A percentile compares a stretch with the other conserved stretches of the same genome.
phyloP scores from a whole-genome alignment of 169 alveolate species.

The Cytauxzoon felis region DNA sequence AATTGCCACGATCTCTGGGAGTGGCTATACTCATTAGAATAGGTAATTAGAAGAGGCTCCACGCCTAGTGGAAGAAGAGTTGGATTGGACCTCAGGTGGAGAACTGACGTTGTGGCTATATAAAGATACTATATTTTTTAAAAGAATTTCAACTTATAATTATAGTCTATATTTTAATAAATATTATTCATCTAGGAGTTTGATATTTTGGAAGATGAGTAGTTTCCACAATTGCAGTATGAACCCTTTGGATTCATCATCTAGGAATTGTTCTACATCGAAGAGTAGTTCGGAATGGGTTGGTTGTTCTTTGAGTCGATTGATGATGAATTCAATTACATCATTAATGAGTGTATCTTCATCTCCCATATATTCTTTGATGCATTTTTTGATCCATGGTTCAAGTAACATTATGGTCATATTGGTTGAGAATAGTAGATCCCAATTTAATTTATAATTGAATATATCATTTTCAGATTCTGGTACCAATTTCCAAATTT shows the following conservation, averaged over 20 bases:
- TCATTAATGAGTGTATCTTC: constrained; percentile 72
- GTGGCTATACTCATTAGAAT: no score
- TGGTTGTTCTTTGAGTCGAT: constrained; percentile 68
- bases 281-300: constrained; percentile 67
- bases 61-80: no score
- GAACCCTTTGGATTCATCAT: constrained; percentile 76
- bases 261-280: constrained; percentile 77
- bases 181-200: no score
- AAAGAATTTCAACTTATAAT: no score
- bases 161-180: no score
- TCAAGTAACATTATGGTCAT: constrained; percentile 58
- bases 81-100: no score
- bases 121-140: no score
- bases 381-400: constrained; percentile 77
- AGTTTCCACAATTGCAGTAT: constrained; percentile 74
- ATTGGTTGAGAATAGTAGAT: constrained; percentile 38
- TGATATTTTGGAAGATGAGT: constrained; percentile 65
- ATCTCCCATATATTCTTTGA: constrained; percentile 78
- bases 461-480: constrained; percentile 49
- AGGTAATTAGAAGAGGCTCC: no score
- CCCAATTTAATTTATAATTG: constrained; percentile 70
- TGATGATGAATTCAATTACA: constrained; percentile 65
- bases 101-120: no score
- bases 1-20: no score
- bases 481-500: constrained; percentile 55